Conservation (phyloP, 768 basidiomycete species). For the Clitopilus passeckerianus region DNA sequence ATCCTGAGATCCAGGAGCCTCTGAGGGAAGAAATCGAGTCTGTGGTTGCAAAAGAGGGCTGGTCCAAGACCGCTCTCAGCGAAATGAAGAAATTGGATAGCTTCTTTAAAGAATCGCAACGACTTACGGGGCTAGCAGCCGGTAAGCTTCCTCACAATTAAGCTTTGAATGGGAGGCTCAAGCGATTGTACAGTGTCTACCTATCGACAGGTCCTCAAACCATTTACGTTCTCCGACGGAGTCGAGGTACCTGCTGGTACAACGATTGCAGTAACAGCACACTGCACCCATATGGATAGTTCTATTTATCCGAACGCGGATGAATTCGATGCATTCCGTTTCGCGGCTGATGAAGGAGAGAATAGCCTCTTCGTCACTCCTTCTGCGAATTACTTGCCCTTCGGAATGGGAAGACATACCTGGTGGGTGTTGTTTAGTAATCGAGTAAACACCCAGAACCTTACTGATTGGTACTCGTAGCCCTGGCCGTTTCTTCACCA, state of each 20-base stretch:
- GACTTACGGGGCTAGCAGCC: conserved; percentile 19
- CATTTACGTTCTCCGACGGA: conserved; percentile 21
- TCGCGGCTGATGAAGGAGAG: neutral
- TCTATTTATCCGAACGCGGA: conserved; percentile 7
- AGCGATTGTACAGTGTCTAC: conserved; percentile 10
- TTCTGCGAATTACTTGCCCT: neutral
- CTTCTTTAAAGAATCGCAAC: conserved; percentile 35
- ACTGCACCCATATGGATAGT: conserved; percentile 10
- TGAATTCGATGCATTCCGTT: conserved; percentile 2
- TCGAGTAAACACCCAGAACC: no score
- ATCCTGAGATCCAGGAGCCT: conserved; percentile 23
- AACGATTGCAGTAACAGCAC: conserved; percentile 11
- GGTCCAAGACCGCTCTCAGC: conserved; percentile 26
- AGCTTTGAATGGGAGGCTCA: neutral
- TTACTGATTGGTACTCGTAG: neutral
- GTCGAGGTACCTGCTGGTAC: conserved; percentile 20
- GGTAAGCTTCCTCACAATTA: conserved; percentile 14
- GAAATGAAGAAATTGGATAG: conserved; percentile 41
- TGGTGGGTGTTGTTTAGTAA: neutral
- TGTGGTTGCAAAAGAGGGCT: conserved; percentile 30
- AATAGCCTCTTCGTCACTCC: neutral
- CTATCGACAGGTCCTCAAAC: conserved; percentile 13
- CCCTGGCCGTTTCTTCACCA: conserved; percentile 17
- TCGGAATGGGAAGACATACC: conserved; percentile 1
- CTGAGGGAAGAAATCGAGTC: conserved; percentile 40